Base-by-base conservation (phyloP, 108 stramenopile genomes). In the Nitzschia putrida region DNA sequence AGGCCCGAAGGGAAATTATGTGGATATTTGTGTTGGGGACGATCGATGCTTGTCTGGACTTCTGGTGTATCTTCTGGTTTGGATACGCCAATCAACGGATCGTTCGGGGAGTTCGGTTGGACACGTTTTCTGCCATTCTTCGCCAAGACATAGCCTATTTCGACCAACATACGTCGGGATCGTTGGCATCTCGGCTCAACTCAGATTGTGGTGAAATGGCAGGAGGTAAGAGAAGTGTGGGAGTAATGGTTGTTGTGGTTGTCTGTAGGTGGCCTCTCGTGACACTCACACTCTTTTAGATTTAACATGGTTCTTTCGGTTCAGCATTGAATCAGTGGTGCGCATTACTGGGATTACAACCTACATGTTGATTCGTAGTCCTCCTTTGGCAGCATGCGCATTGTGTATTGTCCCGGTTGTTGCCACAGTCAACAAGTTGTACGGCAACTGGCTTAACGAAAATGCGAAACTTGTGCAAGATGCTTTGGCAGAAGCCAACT, bases 261-360 rank as follows among this genome's bases (percentile, higher is more conserved):
- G 47, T 63, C 49, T 41, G 61, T 51, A 20, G 18, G 34, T 25
- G 16, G n/a, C 53, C 45, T n/a, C n/a, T n/a, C n/a, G n/a, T n/a
- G n/a, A n/a, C n/a, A 13, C 29, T 34, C 7, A n/a, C 18, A 52
- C 47, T 63, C 12, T 13, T 56, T 50, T 69, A 63, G 93, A 91
- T 71, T 69, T 93, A 64, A 96, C 95, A 13, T 96, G 95, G 95
- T 91, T 93, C 69, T 94, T 94, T 57, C 84, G 95, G 8, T 96
- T 93, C 64, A 83, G 68, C 13, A 89, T 94, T 50, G 95, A 96
- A 75, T 85, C 89, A 16, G 71, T 83, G 18, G 95, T 96, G 11
- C 80, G 95, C 21, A 92, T 96, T 13, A 77, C 79, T 12, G 92
- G 91, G 12, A 93, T 96, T 59, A 79, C 82, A 11, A 66, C 74